A percentile compares a stretch with the other conserved stretches of the same genome.
These are phyloP conservation scores for Rhizoclosmatium sp. DNA, from an alignment of 192 early-diverging fungal genomes.

Conservation along the genomic window DNA sequence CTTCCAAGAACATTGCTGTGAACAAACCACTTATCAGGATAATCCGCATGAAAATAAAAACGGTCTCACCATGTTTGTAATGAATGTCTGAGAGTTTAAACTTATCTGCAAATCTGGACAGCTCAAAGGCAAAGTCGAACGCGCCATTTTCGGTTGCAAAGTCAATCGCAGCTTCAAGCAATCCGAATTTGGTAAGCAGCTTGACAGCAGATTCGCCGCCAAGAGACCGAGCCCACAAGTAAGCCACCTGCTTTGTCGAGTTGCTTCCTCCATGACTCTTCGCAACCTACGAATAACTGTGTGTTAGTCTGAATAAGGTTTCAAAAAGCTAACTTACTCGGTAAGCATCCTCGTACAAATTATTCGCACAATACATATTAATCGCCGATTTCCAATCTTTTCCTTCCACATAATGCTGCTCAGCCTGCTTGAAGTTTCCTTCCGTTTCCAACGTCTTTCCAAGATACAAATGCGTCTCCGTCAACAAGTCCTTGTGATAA, in stretches of 20 bases:
- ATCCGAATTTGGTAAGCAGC: constrained; percentile 64
- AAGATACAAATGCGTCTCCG: constrained; percentile 68
- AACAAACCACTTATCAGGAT: constrained; percentile 18
- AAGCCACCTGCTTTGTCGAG: constrained; percentile 70
- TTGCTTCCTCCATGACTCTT: constrained; percentile 65
- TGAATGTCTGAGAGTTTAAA: constrained; percentile 68
- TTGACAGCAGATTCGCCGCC: constrained; percentile 72
- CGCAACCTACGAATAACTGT: constrained; percentile 47
- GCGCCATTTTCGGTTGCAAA: constrained; percentile 74
- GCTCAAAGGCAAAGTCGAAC: constrained; percentile 74
- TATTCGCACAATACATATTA: constrained; percentile 75
- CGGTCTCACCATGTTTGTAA: constrained; percentile 68
- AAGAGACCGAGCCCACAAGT: constrained; percentile 71
- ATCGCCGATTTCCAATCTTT: constrained; percentile 70
- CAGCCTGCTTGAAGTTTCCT: constrained; percentile 66
- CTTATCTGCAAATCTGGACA: constrained; percentile 66
- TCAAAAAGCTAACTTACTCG: constrained; percentile 47
- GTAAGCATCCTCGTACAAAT: constrained; percentile 70
- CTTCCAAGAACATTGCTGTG: constrained; percentile 56
- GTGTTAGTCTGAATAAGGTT: not conserved
- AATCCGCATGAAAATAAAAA: constrained; percentile 28
- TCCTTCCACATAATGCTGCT: constrained; percentile 71
- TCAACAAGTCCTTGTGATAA: constrained; percentile 68
- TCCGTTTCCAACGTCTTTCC: constrained; percentile 69
- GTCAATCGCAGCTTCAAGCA: constrained; percentile 71